Evolutionary conservation across 108 stramenopile species (phyloP), one percentile per base, ranked within the genome.

Genomic region (Cylindrotheca fusiformis): DNA sequence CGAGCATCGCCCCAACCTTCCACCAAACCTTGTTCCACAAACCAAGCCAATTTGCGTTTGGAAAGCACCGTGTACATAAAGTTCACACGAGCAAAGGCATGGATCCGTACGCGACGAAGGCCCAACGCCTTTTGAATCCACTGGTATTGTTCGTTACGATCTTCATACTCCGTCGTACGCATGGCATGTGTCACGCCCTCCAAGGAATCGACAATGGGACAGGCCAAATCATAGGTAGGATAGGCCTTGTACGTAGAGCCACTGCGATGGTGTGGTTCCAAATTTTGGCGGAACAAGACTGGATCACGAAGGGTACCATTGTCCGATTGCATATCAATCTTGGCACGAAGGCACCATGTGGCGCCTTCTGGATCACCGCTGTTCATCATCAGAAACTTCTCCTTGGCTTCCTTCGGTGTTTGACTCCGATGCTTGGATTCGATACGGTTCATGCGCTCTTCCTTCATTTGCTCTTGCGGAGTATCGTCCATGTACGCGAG

Each of bases 401-500:
- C 65, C 71, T 92, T 69, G 55, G 92, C 89, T 59, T 95, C 92
- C 29, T 81, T 72, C 1, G 75, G 65, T 10, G 79, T 59, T 58
- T 86, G 87, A 61, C 89, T 85, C 25, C 97, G 87, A 60, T 88
- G 82, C 48, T 85, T 85, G n/a, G 84, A 86, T 36, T 91, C 73
- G 27, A 76, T 32, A n/a, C 88, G 83, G 30, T 88, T 76, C 70
- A 78, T 82, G 10, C 92, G 84, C 48, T 96, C 92, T 55, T 73
- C 77, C 61, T 85, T 83, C 95, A 97, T 96, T 61, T 76, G 77
- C 53, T 98, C 97, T 68, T 97, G 96, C 20, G 96, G 95, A 14
- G 97, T 99, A 70, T 98, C 95, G 72, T 99, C 99, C 98, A 98
- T 99, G 82, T 94, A 99, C 20, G 97, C 99, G 1, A 94, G 57